A percentile compares a stretch with the other conserved stretches of the same genome.
These are phyloP conservation scores for Acmispon strigosus DNA, from an alignment of 306 rosid species.

Conservation along the genomic window DNA sequence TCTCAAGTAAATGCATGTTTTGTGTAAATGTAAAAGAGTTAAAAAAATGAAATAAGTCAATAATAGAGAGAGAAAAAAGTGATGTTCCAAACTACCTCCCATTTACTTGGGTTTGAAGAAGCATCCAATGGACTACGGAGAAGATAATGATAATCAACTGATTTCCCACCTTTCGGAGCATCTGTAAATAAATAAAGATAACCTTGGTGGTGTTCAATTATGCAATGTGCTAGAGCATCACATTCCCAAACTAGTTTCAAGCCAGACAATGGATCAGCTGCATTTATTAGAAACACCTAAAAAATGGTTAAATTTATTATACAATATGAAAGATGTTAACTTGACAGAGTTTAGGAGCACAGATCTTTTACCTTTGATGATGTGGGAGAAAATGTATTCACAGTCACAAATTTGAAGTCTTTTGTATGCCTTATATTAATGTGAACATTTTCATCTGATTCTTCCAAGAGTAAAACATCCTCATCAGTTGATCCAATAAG, in stretches of 20 bases:
- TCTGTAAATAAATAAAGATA: conserved; percentile 76
- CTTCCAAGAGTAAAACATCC: conserved; percentile 74
- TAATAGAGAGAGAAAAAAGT: background rate
- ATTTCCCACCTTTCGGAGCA: conserved; percentile 56
- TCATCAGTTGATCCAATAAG: conserved; percentile 87
- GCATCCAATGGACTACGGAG: conserved; percentile 49
- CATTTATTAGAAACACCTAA: conserved; percentile 87
- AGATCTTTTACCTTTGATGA: conserved; percentile 68
- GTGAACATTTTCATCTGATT: conserved; percentile 55
- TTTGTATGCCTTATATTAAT: conserved; percentile 65
- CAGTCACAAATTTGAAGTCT: conserved; percentile 75
- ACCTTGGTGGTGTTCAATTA: conserved; percentile 80
- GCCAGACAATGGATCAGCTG: conserved; percentile 86
- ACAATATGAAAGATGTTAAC: conserved; percentile 20
- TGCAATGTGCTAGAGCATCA: conserved; percentile 67
- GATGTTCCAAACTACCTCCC: conserved; percentile 69
- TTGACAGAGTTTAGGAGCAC: conserved; percentile 11
- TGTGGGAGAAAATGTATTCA: conserved; percentile 50
- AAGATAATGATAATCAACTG: conserved; percentile 76
- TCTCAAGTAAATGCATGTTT: background rate
- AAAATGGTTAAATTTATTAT: conserved; percentile 36
- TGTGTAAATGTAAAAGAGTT: background rate
- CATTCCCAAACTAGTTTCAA: conserved; percentile 84
- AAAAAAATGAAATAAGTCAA: background rate
- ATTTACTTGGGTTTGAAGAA: conserved; percentile 50